Evolutionary conservation across 495 filamentous ascomycete species (phyloP).

Genomic region (Sabuloglossum arenarium): DNA sequence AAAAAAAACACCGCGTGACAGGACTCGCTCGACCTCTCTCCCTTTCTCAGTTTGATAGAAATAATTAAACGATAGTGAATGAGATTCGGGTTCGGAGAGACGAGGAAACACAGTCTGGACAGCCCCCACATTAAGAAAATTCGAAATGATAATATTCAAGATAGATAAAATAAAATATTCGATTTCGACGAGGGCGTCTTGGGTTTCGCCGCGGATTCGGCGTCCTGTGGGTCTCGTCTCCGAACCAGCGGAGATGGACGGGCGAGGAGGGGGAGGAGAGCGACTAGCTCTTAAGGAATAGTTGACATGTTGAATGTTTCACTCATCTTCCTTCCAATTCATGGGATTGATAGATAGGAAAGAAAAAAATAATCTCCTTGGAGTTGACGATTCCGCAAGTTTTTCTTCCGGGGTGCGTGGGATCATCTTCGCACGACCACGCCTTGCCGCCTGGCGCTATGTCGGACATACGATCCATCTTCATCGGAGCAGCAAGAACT

Average conservation of each 20-base stretch:
- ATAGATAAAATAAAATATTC: not conserved
- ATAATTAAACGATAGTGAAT: not conserved
- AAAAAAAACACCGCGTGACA: not conserved
- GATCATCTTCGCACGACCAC: slow-evolving; percentile 42
- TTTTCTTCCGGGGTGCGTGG: not conserved
- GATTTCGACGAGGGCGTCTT: not conserved
- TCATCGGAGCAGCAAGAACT: slow-evolving; percentile 31
- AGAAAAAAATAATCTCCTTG: too few relatives aligned
- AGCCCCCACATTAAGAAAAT: not conserved
- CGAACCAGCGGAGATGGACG: not conserved
- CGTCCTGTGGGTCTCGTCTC: not conserved
- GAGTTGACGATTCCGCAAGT: not conserved
- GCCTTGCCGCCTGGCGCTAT: slow-evolving; percentile 47
- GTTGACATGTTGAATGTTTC: not conserved
- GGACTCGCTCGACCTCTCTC: not conserved
- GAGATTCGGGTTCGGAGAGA: not conserved
- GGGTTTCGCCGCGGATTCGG: not conserved
- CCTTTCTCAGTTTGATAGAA: not conserved
- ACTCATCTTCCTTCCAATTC: not conserved
- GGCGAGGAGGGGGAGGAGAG: not conserved
- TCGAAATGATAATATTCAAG: not conserved
- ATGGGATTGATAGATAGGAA: not conserved
- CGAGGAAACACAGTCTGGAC: not conserved
- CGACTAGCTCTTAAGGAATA: not conserved
- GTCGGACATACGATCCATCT: slow-evolving; percentile 40